Percentiles rank a stretch among this genome's conserved stretches.
Conservation (phyloP, 2,329 filamentous ascomycete genomes). For the Penicillium hordei region DNA sequence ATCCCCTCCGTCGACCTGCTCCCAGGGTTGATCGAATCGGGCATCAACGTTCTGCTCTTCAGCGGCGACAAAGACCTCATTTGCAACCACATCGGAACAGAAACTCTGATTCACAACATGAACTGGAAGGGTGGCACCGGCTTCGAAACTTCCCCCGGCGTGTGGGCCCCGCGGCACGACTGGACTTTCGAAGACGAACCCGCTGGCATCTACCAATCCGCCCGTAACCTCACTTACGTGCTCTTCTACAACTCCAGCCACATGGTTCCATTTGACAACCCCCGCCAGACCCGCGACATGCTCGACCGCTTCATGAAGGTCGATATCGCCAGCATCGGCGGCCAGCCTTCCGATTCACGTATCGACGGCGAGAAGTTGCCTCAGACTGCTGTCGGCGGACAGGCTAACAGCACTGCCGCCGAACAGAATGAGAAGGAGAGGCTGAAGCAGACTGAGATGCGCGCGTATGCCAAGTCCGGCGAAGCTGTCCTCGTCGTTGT, state of each 20-base stretch:
- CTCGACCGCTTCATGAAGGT: slow-evolving; percentile 94
- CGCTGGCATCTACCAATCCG: slow-evolving; percentile 90
- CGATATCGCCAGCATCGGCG: slow-evolving; percentile 85
- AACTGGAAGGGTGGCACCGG: slow-evolving; percentile 88
- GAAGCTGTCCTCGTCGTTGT: slow-evolving; percentile 83
- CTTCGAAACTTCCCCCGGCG: slow-evolving; percentile 82
- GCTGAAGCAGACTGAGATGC: slow-evolving; percentile 82
- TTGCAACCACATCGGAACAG: slow-evolving; percentile 95
- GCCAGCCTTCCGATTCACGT: slow-evolving; percentile 70
- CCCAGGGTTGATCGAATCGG: slow-evolving; percentile 71
- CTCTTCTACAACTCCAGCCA: slow-evolving; percentile 94
- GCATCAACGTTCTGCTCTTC: slow-evolving; percentile 78
- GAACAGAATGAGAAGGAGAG: slow-evolving; percentile 68
- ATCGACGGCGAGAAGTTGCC: slow-evolving; percentile 83
- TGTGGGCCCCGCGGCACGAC: slow-evolving; percentile 85
- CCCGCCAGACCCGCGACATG: slow-evolving; percentile 88
- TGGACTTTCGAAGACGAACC: slow-evolving; percentile 90
- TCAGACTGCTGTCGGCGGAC: slow-evolving; percentile 73
- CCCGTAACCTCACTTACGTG: slow-evolving; percentile 92
- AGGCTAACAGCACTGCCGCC: slow-evolving; percentile 67
- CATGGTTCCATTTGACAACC: slow-evolving; percentile 96
- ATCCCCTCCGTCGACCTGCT: slow-evolving; percentile 71
- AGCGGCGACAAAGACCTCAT: slow-evolving; percentile 93
- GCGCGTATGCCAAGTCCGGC: slow-evolving; percentile 82
- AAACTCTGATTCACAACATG: slow-evolving; percentile 85